Base-by-base conservation (phyloP, 306 rosid genomes). In the Myrica gale region DNA sequence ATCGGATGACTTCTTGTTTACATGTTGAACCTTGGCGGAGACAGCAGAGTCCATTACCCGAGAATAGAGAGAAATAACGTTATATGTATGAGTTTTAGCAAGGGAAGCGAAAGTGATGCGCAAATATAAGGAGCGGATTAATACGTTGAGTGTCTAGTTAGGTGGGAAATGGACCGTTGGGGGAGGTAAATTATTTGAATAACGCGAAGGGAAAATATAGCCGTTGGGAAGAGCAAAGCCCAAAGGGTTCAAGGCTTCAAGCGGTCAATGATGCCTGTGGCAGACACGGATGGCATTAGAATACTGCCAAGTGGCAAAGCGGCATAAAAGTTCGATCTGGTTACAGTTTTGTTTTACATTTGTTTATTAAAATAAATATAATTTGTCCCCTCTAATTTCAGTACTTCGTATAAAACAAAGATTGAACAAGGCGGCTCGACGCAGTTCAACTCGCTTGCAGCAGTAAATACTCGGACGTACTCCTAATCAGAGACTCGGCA, bases 1-100 rank as follows among this genome's bases (percentile, higher is more conserved):
- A n/a, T 92, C 95, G 2, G 98, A 95, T 50, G 97, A 90, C 51
- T 85, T 90, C 81, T 90, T 92, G 61, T 82, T 83, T 0, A 95
- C 85, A 44, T 76, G 93, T 60, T 95, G 98, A 74, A 95, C 90
- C 41, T 74, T 81, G n/a, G 79, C 76, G 32, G 74, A 56, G 45
- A 15, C 54, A 4, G 78, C 66, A 76, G 91, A 51, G 20, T 88
- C 89, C 96, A 94, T 88, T 5, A 44, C 46, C 46, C 60, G 52
- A 11, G 69, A 39, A 0, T 9, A 66, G 68, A n/a, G 71, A 47
- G 60, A 76, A 67, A 48, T 39, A 26, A 42, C 9, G 16, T 4
- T 5, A 16, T 23, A 44, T 23, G 74, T 67, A 47, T 19, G 66
- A 70, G 21, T 39, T 37, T 39, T 13, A 65, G 17, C 9, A 0